Base-by-base conservation (phyloP, 2,329 filamentous ascomycete genomes). In the Dryadomyces sulphureus region DNA sequence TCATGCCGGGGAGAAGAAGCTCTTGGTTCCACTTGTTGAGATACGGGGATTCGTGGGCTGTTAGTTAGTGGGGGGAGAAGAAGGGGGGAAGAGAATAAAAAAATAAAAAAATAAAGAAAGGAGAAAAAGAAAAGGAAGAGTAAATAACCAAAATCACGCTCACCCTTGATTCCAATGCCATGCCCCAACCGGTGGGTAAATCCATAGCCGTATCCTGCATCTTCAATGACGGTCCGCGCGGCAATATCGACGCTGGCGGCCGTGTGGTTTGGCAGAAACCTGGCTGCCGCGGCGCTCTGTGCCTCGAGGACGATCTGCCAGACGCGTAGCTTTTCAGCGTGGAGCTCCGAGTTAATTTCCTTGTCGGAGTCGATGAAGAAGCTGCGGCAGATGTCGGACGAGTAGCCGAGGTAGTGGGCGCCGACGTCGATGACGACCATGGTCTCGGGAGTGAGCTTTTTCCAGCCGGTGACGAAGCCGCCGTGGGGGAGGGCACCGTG, bases 131-230 rank as follows among this genome's bases (percentile, higher is more conserved):
- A n/a, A 17, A 19, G 9, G 22, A 14, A 27, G 30, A 19, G 24
- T 46, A 32, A 24, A 21, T 20, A 30, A 19, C 22, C 34, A 12
- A 14, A 12, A 1, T 7, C 5, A 5, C 9, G 8, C 50, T 17
- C 52, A 59, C 60, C 60, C 59, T 81, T 80, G 55, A 81, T 79
- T 0, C 77, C 77, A 41, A 81, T 79, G 1, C 77, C 72, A 53
- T 81, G 77, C 1, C 77, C 77, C 1, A 81, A 62, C 1, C 77
- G 67, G 52, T 81, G 77, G 1, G 76, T 80, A 50, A 81, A 81
- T 0, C 65, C 66, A 19, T 68, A 60, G 0, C 72, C 74, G 48
- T 80, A 80, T 0, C 75, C 76, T 0, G 73, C 75, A 11, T 68
- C 57, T 12, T 70, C 65, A 43, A 81, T 80, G 19, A 80, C 64